phyloP scores from a whole-genome alignment of 2,329 filamentous ascomycete genomes.

The Trichoderma atroviride region DNA sequence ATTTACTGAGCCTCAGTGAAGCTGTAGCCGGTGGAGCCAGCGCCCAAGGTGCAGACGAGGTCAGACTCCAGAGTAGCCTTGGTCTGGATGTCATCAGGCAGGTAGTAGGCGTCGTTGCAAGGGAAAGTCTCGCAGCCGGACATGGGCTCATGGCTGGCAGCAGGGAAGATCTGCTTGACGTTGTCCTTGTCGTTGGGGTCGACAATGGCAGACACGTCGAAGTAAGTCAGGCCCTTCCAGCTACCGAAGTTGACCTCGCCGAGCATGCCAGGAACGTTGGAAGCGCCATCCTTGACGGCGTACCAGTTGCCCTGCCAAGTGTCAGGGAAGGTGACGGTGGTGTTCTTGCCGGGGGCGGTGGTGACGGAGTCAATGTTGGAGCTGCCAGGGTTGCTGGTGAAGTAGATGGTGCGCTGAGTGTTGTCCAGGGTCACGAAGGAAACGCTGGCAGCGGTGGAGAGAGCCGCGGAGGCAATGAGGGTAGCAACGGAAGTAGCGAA shows the following conservation, averaged over 20 bases:
- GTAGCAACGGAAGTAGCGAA: conserved; percentile 52
- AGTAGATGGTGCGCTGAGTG: conserved; percentile 52
- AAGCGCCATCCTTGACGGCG: conserved; percentile 49
- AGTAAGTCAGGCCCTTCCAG: conserved; percentile 54
- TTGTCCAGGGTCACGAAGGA: conserved; percentile 63
- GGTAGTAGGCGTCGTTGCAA: conserved; percentile 58
- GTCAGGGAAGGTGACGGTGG: conserved; percentile 47
- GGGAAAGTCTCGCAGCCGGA: conserved; percentile 57
- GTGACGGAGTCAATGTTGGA: conserved; percentile 43
- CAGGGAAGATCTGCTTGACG: conserved; percentile 59
- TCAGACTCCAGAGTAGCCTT: conserved; percentile 52
- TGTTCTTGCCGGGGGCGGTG: conserved; percentile 42
- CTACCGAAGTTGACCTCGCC: conserved; percentile 55
- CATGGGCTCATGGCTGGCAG: conserved; percentile 40
- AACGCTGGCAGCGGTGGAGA: conserved; percentile 52
- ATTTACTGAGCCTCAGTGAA: conserved; percentile 29
- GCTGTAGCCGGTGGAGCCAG: conserved; percentile 34
- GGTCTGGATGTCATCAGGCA: conserved; percentile 58
- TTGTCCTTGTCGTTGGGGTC: conserved; percentile 52
- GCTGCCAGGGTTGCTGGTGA: conserved; percentile 49
- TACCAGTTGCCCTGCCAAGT: conserved; percentile 56
- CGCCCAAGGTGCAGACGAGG: conserved; percentile 55
- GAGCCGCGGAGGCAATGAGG: conserved; percentile 47
- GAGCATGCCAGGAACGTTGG: conserved; percentile 53
- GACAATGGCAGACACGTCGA: conserved; percentile 62